Evolutionary conservation across 306 rosid species (phyloP), one percentile per base, ranked within the genome.

Genomic region (Prunus armeniaca): DNA sequence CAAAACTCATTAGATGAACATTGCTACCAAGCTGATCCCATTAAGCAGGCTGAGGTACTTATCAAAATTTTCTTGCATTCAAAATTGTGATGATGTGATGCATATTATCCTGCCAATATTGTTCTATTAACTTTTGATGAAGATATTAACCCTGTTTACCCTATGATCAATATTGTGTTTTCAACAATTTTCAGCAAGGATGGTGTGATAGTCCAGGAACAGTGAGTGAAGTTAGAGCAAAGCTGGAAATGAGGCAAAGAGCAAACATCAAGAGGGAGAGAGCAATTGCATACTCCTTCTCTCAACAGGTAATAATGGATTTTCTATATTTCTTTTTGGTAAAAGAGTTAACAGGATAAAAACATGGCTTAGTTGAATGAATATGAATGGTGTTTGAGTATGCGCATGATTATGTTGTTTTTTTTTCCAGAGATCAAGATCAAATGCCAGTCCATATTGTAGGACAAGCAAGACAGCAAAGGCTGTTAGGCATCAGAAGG

Each of bases 131-230:
- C 3, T 71, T 32, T 54, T 19, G 5, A 12, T 28, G 30, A 30
- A n/a, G 28, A 50, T 56, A 50, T 28, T 17, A 69, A 17, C 52
- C 14, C 22, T 49, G 9, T 38, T 27, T 30, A 74, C 62, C 3
- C 9, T 43, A 19, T 58, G 19, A 13, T 73, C 60, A 27, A 41
- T 46, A 2, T 75, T 22, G 56, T 27, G 56, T 81, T n/a, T 47
- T 12, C 69, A 51, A 65, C 27, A 69, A 58, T 72, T 81, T 65
- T 58, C 89, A 93, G 98, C 83, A 80, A 77, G 90, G 91, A 47
- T 93, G 98, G 97, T 90, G 96, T 75, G 89, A 85, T 70, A 86
- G 84, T 80, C 94, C 80, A 18, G 91, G 97, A 83, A 86, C 94
- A 12, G 83, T 58, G 25, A 88, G 84, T 65, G 89, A 90, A 76